Conservation (phyloP, 495 filamentous ascomycete genomes). For the Xylaria palmicola region DNA sequence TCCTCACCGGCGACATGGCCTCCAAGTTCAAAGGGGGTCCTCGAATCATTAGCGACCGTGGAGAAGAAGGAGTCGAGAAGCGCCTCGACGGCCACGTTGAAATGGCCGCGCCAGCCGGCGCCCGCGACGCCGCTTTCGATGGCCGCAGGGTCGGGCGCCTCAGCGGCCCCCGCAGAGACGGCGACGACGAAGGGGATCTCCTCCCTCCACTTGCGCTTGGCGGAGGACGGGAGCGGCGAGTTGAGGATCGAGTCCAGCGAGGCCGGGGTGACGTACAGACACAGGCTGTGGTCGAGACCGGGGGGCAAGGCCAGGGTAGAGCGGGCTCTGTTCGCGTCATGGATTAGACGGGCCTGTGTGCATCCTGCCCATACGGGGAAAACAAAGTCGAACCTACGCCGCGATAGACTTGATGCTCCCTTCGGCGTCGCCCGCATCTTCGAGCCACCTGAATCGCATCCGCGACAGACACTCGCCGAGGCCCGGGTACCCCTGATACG, state of each 20-base stretch:
- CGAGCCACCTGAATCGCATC: conserved; percentile 6
- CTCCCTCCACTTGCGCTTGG: neutral
- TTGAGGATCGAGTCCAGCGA: neutral
- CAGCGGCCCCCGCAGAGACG: neutral
- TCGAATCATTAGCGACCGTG: neutral
- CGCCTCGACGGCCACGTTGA: conserved; percentile 6
- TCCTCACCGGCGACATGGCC: conserved; percentile 2
- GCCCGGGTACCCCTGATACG: neutral
- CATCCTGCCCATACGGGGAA: neutral
- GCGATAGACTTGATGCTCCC: conserved; percentile 1
- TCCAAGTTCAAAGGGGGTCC: neutral
- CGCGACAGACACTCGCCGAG: neutral
- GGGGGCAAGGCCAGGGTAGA: neutral
- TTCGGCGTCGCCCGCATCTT: neutral
- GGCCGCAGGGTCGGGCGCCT: neutral
- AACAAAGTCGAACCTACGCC: neutral
- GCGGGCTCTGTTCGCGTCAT: neutral
- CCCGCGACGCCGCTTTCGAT: neutral
- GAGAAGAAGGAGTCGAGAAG: conserved; percentile 3
- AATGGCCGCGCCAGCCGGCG: neutral
- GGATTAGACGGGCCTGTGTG: neutral
- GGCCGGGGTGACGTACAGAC: neutral
- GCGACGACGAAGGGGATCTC: conserved; percentile 9
- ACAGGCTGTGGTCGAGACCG: conserved; percentile 6
- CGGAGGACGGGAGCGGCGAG: conserved; percentile 2